A percentile compares a stretch with the other conserved stretches of the same genome.
phyloP scores from a whole-genome alignment of 1,284 basidiomycete genomes.

The Rhodotorula sp. region DNA sequence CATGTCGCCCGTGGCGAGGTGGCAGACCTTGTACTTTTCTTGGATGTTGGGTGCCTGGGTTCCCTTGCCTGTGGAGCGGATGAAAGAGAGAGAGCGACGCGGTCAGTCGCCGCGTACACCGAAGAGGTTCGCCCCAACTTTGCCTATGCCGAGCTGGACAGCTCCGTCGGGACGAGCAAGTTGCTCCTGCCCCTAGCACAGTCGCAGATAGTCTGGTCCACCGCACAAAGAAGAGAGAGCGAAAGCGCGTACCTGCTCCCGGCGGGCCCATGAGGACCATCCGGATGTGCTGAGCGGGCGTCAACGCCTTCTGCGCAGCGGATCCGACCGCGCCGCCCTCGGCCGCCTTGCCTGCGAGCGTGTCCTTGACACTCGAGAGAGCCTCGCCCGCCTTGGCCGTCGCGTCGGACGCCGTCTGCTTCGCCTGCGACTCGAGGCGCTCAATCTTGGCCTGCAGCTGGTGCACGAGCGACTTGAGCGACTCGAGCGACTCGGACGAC shows the following conservation, averaged over 20 bases:
- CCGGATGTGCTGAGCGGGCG: constrained; percentile 75
- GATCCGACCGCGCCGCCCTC: not conserved
- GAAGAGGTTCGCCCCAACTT: too few relatives aligned
- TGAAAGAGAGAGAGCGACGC: not conserved
- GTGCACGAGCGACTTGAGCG: constrained; percentile 79
- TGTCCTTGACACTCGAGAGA: constrained; percentile 42
- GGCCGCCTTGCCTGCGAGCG: constrained; percentile 41
- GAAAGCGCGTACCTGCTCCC: constrained; percentile 71
- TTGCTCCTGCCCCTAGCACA: too few relatives aligned
- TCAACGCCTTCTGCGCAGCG: constrained; percentile 41
- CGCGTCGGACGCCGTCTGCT: constrained; percentile 50
- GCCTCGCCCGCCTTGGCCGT: constrained; percentile 51
- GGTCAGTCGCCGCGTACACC: not conserved
- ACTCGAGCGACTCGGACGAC: constrained; percentile 57
- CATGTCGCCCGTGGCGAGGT: constrained; percentile 98
- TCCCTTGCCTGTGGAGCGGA: constrained; percentile 72
- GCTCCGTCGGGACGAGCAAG: not conserved
- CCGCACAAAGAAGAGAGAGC: not conserved
- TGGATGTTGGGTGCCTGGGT: constrained; percentile 94
- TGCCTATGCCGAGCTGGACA: too few relatives aligned
- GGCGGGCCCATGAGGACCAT: constrained; percentile 94
- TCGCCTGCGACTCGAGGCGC: constrained; percentile 65
- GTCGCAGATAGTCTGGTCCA: too few relatives aligned
- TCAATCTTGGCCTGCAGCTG: constrained; percentile 73
- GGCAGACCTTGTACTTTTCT: constrained; percentile 92